Base-by-base conservation (phyloP, 2,329 filamentous ascomycete species). In the Achaetomium macrosporum region DNA sequence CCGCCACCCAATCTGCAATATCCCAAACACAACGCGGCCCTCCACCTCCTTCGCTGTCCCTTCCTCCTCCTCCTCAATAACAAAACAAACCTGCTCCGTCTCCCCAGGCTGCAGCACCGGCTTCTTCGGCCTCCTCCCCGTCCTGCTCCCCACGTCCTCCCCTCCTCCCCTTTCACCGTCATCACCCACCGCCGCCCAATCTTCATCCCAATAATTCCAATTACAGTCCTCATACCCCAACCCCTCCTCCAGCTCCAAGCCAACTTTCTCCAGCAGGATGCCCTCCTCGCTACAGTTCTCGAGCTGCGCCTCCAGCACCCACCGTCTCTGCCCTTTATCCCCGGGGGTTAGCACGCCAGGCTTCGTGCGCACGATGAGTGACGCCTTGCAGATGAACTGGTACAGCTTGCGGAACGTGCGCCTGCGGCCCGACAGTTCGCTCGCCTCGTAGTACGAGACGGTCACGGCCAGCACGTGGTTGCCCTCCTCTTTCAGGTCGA, bases 351-450 rank as follows among this genome's bases (percentile, higher is more conserved):
- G 65, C 47, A 83, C 77, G 3, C 87, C 88, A 3, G 90, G 82
- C 68, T 97, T 99, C 1, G 92, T 96, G 58, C 92, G 78, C 54
- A 99, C 92, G 58, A 91, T 89, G 60, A 99, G 75, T 55, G 90
- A 87, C 37, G 89, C 83, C 73, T 95, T 92, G 66, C 91, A 93
- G 51, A 95, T 85, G 66, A 99, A 99, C 69, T 97, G 93, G 69
- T 97, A 99, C 55, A 99, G 73, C 72, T 97, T 97, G 60, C 92
- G 78, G 66, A 97, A 97, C 10, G 90, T 95, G 55, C 93, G 77
- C 36, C 88, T 85, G 46, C 89, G 80, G 3, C 82, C 82, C 58
- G 78, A 81, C 16, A 79, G 83, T 61, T 87, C 75, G n/a, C 79
- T 80, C 0, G 88, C 90, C 70, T 97, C 92, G 50, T 90, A 95